phyloP scores from a whole-genome alignment of 805 yeast genomes.

The Schizosaccharomyces osmophilus region DNA sequence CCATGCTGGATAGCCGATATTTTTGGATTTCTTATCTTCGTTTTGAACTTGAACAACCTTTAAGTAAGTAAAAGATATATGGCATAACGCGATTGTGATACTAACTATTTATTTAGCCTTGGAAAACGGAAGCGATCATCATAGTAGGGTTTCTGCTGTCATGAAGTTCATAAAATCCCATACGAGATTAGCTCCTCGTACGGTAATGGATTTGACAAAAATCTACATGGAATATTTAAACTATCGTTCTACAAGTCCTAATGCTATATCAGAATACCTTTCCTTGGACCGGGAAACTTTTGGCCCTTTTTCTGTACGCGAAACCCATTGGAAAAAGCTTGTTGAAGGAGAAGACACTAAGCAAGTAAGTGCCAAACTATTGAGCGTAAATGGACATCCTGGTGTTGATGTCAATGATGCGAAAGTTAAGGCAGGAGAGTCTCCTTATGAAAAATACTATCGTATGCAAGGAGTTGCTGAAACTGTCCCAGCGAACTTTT shows the following conservation, averaged over 20 bases:
- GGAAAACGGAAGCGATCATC: neutral
- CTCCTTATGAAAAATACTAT: neutral
- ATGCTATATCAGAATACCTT: slow-evolving; percentile 8
- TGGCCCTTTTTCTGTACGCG: slow-evolving; percentile 6
- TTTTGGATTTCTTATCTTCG: slow-evolving; percentile 15
- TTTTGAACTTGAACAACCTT: slow-evolving; percentile 12
- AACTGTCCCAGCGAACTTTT: neutral
- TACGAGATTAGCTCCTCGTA: slow-evolving; percentile 10
- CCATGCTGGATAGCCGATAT: slow-evolving; percentile 9
- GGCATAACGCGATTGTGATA: neutral
- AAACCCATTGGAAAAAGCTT: neutral
- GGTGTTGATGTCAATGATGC: slow-evolving; percentile 1
- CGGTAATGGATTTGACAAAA: slow-evolving; percentile 12
- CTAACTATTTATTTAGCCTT: slow-evolving; percentile 3
- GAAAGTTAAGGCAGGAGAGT: neutral
- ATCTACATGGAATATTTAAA: slow-evolving; percentile 11
- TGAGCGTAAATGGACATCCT: slow-evolving; percentile 1
- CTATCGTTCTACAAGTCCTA: slow-evolving; percentile 7
- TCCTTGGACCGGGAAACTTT: slow-evolving; percentile 9
- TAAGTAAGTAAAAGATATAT: slow-evolving; percentile 2
- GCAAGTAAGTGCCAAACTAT: neutral
- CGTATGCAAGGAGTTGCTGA: neutral
- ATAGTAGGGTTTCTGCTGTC: neutral
- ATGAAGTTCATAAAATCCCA: slow-evolving; percentile 6
- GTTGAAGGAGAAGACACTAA: neutral